A percentile compares a stretch with the other conserved stretches of the same genome.
phyloP scores from a whole-genome alignment of 805 yeast genomes.

The Candida oleophila region DNA sequence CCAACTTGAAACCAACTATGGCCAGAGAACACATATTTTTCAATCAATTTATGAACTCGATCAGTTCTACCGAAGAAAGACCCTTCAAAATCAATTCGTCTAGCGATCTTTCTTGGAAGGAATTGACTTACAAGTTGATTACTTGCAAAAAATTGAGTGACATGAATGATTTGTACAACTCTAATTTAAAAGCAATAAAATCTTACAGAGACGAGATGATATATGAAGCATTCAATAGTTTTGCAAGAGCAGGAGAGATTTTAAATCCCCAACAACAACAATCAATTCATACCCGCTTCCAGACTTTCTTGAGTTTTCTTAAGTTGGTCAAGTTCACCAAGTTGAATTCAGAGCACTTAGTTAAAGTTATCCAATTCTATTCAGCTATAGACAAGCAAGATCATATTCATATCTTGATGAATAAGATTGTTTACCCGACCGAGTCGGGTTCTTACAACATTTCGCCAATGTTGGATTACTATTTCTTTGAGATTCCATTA shows the following conservation, averaged over 20 bases:
- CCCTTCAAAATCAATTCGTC: not conserved
- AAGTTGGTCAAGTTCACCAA: constrained; percentile 15
- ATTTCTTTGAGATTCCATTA: constrained; percentile 6
- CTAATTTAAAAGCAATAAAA: not conserved
- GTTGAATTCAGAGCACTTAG: constrained; percentile 23
- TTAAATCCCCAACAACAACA: not conserved
- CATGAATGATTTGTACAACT: not conserved
- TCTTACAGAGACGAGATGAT: constrained; percentile 1
- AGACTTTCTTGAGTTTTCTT: constrained; percentile 22
- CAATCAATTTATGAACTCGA: constrained; percentile 19
- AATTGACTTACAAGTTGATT: constrained; percentile 1
- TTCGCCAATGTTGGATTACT: constrained; percentile 6
- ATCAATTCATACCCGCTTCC: constrained; percentile 17
- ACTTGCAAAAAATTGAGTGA: constrained; percentile 1
- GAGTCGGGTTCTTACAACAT: constrained; percentile 3
- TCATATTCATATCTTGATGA: constrained; percentile 24
- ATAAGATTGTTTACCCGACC: constrained; percentile 6
- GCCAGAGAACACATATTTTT: constrained; percentile 16
- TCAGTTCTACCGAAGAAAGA: constrained; percentile 4
- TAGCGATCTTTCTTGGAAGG: not conserved
- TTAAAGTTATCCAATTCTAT: constrained; percentile 24
- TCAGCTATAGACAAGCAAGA: constrained; percentile 20
- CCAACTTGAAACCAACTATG: constrained; percentile 12
- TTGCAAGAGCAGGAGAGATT: constrained; percentile 11
- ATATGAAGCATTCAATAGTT: constrained; percentile 11